These are phyloP conservation scores for Chalciporus sphaerocephalus DNA, from an alignment of 768 basidiomycete species.

Conservation along the genomic window DNA sequence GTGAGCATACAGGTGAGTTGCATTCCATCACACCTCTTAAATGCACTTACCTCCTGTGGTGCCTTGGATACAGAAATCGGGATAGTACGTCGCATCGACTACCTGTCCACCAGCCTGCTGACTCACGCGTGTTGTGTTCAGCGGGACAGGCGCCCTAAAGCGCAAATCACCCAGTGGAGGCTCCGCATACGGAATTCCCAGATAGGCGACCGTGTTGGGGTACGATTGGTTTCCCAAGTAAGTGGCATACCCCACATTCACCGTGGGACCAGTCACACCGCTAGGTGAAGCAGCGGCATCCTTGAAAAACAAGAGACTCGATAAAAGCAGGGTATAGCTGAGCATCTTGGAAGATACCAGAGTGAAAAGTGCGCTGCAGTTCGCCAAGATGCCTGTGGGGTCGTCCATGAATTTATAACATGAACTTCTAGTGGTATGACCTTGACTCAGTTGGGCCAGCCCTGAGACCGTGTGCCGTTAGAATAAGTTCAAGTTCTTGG, in stretches of 20 bases:
- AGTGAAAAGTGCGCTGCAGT: neutral
- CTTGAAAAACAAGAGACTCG: conserved; percentile 23
- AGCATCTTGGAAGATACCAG: neutral
- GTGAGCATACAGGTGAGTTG: neutral
- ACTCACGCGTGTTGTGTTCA: conserved; percentile 45
- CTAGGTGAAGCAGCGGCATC: conserved; percentile 5
- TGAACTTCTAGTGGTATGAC: neutral
- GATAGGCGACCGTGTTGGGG: conserved; percentile 52
- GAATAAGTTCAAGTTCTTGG: no score
- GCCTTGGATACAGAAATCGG: conserved; percentile 59
- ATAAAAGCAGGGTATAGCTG: neutral
- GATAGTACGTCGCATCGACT: conserved; percentile 51
- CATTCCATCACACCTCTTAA: neutral
- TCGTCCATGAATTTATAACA: neutral
- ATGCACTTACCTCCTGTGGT: conserved; percentile 40
- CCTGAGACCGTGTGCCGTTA: no score
- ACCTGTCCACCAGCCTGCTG: conserved; percentile 34
- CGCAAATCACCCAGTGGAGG: conserved; percentile 39
- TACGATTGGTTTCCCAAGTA: conserved; percentile 52
- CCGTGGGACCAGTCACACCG: conserved; percentile 27
- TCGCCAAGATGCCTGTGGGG: neutral
- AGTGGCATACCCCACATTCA: conserved; percentile 56
- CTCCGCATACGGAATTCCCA: conserved; percentile 46
- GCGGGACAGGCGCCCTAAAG: conserved; percentile 46
- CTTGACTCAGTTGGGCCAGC: neutral